Evolutionary conservation across 805 yeast genomes (phyloP).

Genomic region (Saccharomycopsis sp.): DNA sequence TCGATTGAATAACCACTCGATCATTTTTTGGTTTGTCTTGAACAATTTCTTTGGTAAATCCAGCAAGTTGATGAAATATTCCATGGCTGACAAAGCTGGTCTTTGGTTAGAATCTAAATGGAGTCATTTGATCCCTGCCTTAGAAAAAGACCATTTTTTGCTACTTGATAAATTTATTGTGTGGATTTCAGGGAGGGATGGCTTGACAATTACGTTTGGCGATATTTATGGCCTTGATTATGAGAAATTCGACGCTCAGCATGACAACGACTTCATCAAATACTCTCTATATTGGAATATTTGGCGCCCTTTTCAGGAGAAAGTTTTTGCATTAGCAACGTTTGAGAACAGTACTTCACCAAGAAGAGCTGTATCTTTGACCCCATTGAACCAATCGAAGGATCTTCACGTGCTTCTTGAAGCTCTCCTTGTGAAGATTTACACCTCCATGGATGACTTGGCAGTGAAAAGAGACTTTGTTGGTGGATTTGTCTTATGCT

Average conservation of each 20-base stretch:
- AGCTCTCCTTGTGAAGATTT: neutral
- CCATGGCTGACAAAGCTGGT: slow-evolving; percentile 31
- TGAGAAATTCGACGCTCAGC: neutral
- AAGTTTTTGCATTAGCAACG: neutral
- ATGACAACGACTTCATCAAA: neutral
- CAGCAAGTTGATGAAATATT: slow-evolving; percentile 28
- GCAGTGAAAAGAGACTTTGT: neutral
- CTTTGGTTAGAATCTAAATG: slow-evolving; percentile 50
- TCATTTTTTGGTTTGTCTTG: slow-evolving; percentile 47
- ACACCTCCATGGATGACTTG: neutral
- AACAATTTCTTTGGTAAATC: slow-evolving; percentile 31
- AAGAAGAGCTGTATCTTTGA: neutral
- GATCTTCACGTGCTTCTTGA: neutral
- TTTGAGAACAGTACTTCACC: neutral
- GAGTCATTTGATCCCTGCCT: slow-evolving; percentile 26
- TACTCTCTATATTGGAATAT: neutral
- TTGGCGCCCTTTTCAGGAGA: neutral
- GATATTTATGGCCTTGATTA: slow-evolving; percentile 6
- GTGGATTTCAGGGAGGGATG: slow-evolving; percentile 7
- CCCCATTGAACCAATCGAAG: neutral
- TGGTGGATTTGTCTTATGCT: neutral
- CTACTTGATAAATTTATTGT: slow-evolving; percentile 2
- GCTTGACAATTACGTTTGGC: neutral
- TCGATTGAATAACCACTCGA: slow-evolving; percentile 37
- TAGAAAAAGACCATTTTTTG: slow-evolving; percentile 7